Base-by-base conservation (phyloP, 768 basidiomycete species). In the Tricholoma saponaceum region DNA sequence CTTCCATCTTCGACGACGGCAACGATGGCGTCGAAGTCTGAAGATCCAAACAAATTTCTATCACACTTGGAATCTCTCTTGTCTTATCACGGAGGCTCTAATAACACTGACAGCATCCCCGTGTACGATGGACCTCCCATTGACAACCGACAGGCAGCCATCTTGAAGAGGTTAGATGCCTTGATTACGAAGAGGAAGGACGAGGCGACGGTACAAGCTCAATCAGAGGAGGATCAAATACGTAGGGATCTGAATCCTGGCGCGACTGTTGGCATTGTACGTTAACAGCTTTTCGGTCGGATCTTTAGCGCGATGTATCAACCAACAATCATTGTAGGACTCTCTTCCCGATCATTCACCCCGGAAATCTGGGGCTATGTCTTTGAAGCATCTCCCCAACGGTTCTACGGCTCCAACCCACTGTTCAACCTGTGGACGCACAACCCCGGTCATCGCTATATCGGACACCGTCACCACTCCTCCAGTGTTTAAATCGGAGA, bases 381-480 rank as follows among this genome's bases (percentile, higher is more conserved):
- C 47, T 49, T 28, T 49, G 26, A 49, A 49, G 6, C 26, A 12
- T 8, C 47, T 49, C 3, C 4, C 6, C 2, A 49, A n/a, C 16
- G 9, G 22, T 13, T 1, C 25, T 16, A 7, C 47, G 5, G 6
- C 47, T 16, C 47, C 47, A n/a, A 23, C 47, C 1, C 47, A 50
- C 25, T 54, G 53, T 26, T n/a, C 41, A 37, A 54, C 39, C 5
- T 54, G 53, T 20, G 53, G 53, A 16, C 41, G 53, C 26, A 43
- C 53, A 1, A 22, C 41, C 2, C 53, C 39, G 5, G 53, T 41
- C 41, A 44, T 32, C 12, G 39, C 39, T 1, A 50, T 50, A 50
- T 30, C 47, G 3, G 53, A 44, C n/a, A 41, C n/a, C 16, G 30
- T 54, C 7, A 41, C 53, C 8, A 44, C 44, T 18, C 41, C 53